Base-by-base conservation (phyloP, 805 yeast genomes). In the Debaryomyces tyrocola region DNA sequence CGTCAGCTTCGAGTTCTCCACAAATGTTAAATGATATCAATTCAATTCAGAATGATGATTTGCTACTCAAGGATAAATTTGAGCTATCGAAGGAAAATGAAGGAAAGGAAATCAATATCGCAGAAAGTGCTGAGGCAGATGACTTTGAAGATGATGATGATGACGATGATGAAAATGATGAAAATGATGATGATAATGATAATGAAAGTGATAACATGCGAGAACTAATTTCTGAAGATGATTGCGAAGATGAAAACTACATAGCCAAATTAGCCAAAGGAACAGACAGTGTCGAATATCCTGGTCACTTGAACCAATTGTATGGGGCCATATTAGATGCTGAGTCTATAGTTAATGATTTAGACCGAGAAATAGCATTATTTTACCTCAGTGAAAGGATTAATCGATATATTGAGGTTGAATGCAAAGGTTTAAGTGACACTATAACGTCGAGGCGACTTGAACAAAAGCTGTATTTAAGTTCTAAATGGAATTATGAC, bases 1-100 rank as follows among this genome's bases (percentile, higher is more conserved):
- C 69, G 2, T 69, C 74, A 4, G 62, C 72, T 3, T 64, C 73
- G 0, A 66, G 60, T 48, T 70, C 76, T 12, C 75, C 77, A 2
- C 74, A 69, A 45, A 66, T 69, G 66, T 43, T 68, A 38, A 62
- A 60, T 44, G 69, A 67, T 36, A 53, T 69, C 29, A 62, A 59
- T 47, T 43, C 60, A 1, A 49, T 69, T 15, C 65, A 56, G 33
- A 64, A 63, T 31, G 73, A 67, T 38, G 58, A 60, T 37, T 63
- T 69, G 33, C 56, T 64, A 20, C 51, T 70, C 20, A 66, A 63
- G 4, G 73, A 70, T 50, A 67, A 69, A 34, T 52, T 69, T 21
- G 72, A 66, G 28, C 56, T 69, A 40, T 60, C 60, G 38, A 56
- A 52, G 33, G 58, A 56, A 20, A 51, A 57, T 4, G 55, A 56